Base-by-base conservation (phyloP, 75 land plant genomes). In the Adiantum capillusveneris region DNA sequence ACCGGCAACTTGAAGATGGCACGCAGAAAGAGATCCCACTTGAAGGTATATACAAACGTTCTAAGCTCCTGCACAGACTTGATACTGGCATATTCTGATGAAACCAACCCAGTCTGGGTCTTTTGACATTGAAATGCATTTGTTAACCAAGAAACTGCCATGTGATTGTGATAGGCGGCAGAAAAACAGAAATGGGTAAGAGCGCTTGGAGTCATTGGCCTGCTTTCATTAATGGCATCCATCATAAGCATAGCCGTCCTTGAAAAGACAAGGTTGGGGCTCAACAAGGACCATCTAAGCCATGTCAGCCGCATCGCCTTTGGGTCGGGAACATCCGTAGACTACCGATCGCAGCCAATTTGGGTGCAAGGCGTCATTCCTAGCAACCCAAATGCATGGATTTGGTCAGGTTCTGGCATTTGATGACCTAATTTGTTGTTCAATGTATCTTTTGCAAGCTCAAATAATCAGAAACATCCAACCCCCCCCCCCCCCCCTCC, bases 321-420 rank as follows among this genome's bases (percentile, higher is more conserved):
- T 58, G 68, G 68, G 13, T 66, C 68, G 2, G 60, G 49, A 6
- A 55, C 68, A 22, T 37, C 68, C 12, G 18, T 25, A 11, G 68
- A 66, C 18, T 66, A 66, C 25, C 42, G 68, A 42, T 31, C 68
- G 7, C 68, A 66, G 21, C 68, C 68, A 3, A 39, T 57, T 1
- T 66, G 68, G 68, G 60, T 56, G 18, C 30, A 66, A 20, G 68
- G 68, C 1, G 29, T 66, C 26, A 66, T 66, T 7, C 68, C 68
- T 17, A 66, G 68, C 25, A 59, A 66, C 58, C 68, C 68, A 17
- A 45, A 66, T 57, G 68, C 68, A 21, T 66, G 60, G 60, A 66
- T 66, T 28, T 66, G 68, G 68, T 66, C 39, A 37, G 55, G n/a
- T n/a, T n/a, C n/a, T n/a, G n/a, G n/a, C n/a, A n/a, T n/a, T n/a